phyloP scores from a whole-genome alignment of 2,329 filamentous ascomycete species.

The Triangularia verruculosa region DNA sequence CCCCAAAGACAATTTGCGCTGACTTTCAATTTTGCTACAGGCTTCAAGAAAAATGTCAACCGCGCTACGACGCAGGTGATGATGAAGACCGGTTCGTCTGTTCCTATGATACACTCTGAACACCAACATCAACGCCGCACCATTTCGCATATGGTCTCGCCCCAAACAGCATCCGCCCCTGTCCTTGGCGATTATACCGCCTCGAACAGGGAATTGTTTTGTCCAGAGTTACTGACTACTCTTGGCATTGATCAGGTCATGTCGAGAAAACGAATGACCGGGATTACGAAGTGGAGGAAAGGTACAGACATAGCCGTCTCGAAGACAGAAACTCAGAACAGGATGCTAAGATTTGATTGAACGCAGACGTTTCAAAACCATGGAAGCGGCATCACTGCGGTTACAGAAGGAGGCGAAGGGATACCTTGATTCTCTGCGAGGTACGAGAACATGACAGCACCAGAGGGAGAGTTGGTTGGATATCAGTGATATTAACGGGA shows the following conservation, averaged over 20 bases:
- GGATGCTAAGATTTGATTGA: slow-evolving; percentile 15
- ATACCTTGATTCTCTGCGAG: slow-evolving; percentile 91
- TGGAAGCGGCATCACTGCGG: slow-evolving; percentile 89
- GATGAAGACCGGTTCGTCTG: slow-evolving; percentile 86
- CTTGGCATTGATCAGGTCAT: slow-evolving; percentile 59
- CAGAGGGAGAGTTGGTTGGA: slow-evolving; percentile 8
- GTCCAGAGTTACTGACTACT: background rate
- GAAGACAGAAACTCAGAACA: background rate
- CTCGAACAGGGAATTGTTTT: background rate
- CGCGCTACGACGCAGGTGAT: slow-evolving; percentile 99
- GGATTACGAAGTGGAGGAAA: slow-evolving; percentile 96
- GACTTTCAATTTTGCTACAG: slow-evolving; percentile 39
- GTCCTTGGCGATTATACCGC: background rate
- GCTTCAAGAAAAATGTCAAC: slow-evolving; percentile 96
- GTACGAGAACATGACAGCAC: slow-evolving; percentile 40
- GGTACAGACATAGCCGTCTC: slow-evolving; percentile 46
- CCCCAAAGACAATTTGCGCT: background rate
- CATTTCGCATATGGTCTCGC: background rate
- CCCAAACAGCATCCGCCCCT: background rate
- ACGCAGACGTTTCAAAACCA: slow-evolving; percentile 84
- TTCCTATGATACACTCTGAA: background rate
- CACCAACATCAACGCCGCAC: background rate
- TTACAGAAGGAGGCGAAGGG: slow-evolving; percentile 98
- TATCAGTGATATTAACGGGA: slow-evolving; percentile 18
- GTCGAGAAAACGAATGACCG: slow-evolving; percentile 98